Percentiles rank a stretch among this genome's conserved stretches.
These are phyloP conservation scores for Fraxinus paxiana DNA, from an alignment of 305 asterid genomes.

Conservation along the genomic window DNA sequence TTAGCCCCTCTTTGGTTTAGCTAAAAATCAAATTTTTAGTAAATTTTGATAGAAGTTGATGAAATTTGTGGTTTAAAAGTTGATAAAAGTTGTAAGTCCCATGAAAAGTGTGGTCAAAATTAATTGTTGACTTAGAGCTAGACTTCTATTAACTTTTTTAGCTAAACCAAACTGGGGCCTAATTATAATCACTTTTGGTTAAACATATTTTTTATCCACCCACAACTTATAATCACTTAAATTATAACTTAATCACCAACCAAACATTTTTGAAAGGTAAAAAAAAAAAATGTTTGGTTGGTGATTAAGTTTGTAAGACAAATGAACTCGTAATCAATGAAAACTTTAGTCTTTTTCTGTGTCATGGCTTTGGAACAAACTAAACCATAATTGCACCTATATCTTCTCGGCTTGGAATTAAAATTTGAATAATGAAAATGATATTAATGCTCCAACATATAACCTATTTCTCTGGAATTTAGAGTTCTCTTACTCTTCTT, in stretches of 20 bases:
- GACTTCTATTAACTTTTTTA: too few relatives aligned
- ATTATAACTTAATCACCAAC: background rate
- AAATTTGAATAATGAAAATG: background rate
- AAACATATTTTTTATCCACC: background rate
- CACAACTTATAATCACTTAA: background rate
- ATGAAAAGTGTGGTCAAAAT: background rate
- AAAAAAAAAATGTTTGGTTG: too few relatives aligned
- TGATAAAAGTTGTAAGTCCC: background rate
- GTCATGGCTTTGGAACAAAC: background rate
- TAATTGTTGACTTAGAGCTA: background rate
- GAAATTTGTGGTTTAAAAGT: background rate
- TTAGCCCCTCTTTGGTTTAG: background rate
- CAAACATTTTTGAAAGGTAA: background rate
- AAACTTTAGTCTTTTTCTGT: background rate
- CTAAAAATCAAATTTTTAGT: background rate
- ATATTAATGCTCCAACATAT: background rate
- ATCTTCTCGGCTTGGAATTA: background rate
- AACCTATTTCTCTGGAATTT: background rate
- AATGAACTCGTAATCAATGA: background rate
- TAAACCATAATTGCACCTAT: background rate
- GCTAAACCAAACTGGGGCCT: background rate
- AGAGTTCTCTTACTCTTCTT: background rate
- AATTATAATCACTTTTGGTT: background rate
- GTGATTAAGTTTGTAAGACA: background rate
- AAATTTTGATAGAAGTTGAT: background rate